Base-by-base conservation (phyloP, 306 rosid genomes). In the Prunus armeniaca region DNA sequence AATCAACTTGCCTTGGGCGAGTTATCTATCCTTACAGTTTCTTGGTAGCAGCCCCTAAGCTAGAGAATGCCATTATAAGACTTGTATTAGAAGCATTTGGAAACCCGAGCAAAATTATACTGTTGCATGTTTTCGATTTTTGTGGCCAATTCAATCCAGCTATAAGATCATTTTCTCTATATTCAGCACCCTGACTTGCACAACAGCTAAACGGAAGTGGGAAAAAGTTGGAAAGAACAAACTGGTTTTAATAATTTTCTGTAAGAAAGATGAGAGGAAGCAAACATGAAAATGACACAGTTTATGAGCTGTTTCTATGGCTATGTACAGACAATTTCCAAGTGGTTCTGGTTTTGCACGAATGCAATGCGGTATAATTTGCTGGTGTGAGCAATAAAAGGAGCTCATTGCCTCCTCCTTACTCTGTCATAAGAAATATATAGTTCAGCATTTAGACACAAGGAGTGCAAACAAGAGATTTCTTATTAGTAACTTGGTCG, bases 401-500 rank as follows among this genome's bases (percentile, higher is more conserved):
- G 57, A 54, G 9, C 22, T 54, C 24, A 3, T 54, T 19, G 6
- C 58, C 20, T 2, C 9, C 54, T 49, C 58, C 58, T 18, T 54
- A 7, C n/a, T 19, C 24, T 54, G 7, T 18, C 58, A 54, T 7
- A 17, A 9, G 24, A 54, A 54, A 54, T 54, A 19, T 6, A 19
- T 54, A 54, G 6, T 54, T 61, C 30, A 73, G 18, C 25, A 65
- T 19, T 43, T 10, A 17, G 38, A 80, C 52, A 74, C 9, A 24
- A 61, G 46, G 43, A 38, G 61, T 15, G 9, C 17, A 58, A 34
- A 65, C 6, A 69, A 2, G 11, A 17, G 17, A 56, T 17, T 6
- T 3, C 47, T 62, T 41, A 77, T 25, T 76, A 80, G 56, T 71
- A 76, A 19, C 82, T 74, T 18, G 83, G 73, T 57, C 73, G 76